Conservation (phyloP, 2,329 filamentous ascomycete genomes). For the Elsinoe australis region DNA sequence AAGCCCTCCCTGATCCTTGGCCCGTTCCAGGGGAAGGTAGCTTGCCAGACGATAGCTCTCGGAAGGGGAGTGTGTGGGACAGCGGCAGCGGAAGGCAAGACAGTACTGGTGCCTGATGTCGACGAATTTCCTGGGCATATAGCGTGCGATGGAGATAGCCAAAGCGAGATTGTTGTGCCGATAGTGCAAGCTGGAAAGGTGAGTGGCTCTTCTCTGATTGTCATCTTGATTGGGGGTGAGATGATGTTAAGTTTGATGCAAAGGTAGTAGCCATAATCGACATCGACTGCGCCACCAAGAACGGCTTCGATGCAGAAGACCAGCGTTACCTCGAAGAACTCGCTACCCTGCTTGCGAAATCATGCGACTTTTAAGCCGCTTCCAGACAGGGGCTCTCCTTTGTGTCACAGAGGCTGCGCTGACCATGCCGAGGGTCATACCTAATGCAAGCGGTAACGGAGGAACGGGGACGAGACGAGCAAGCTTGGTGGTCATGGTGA, state of each 20-base stretch:
- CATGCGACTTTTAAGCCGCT: conserved; percentile 54
- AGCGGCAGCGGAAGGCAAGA: conserved; percentile 53
- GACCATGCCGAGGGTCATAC: too few relatives aligned
- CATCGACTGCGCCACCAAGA: conserved; percentile 61
- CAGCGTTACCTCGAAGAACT: conserved; percentile 57
- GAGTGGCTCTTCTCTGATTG: conserved; percentile 21
- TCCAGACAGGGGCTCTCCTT: too few relatives aligned
- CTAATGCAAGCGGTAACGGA: too few relatives aligned
- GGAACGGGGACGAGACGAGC: too few relatives aligned
- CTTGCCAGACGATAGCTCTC: conserved; percentile 70
- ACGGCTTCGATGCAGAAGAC: conserved; percentile 65
- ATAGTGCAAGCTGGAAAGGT: conserved; percentile 49
- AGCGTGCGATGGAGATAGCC: conserved; percentile 67
- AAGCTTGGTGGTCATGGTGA: too few relatives aligned
- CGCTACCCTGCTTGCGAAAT: conserved; percentile 50
- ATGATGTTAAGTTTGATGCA: neutral
- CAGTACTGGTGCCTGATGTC: conserved; percentile 62
- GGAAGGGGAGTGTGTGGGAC: conserved; percentile 68
- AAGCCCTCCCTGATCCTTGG: conserved; percentile 59
- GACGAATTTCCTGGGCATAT: conserved; percentile 72
- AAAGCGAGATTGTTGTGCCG: conserved; percentile 76
- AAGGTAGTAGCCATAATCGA: conserved; percentile 67
- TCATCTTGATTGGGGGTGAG: neutral
- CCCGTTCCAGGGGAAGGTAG: conserved; percentile 70
- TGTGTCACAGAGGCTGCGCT: too few relatives aligned